phyloP scores from a whole-genome alignment of 2,329 filamentous ascomycete species.

The Phialophora tarda region DNA sequence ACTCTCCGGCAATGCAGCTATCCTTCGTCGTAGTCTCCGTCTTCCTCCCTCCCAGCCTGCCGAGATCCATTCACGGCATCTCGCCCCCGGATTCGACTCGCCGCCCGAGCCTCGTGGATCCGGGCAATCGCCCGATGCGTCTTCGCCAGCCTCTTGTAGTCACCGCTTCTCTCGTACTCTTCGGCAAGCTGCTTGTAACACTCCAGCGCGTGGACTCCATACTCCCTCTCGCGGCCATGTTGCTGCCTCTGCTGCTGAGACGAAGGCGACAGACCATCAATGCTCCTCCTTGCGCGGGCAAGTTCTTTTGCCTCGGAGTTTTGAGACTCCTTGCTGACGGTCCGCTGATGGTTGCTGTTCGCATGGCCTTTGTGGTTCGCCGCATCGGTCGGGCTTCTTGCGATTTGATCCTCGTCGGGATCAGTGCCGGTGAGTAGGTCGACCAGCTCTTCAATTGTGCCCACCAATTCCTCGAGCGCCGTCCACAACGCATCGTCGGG shows the following conservation, averaged over 20 bases:
- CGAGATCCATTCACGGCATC: constrained; percentile 26
- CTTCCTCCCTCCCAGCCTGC: constrained; percentile 22
- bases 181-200: constrained; percentile 87
- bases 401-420: constrained; percentile 56
- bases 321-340: constrained; percentile 28
- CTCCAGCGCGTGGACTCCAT: constrained; percentile 60
- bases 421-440: constrained; percentile 91
- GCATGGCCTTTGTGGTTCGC: constrained; percentile 9
- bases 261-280: constrained; percentile 35
- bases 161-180: constrained; percentile 89
- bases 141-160: constrained; percentile 88
- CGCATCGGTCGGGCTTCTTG: background rate
- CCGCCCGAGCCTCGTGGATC: constrained; percentile 70
- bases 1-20: background rate
- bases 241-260: constrained; percentile 32
- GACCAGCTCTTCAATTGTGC: constrained; percentile 85
- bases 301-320: constrained; percentile 34
- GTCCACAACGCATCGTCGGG: constrained; percentile 75
- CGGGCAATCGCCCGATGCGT: constrained; percentile 89
- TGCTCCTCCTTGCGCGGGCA: constrained; percentile 35
- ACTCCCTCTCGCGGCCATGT: constrained; percentile 35
- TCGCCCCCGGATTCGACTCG: constrained; percentile 27
- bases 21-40: constrained; percentile 32
- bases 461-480: constrained; percentile 78
- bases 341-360: constrained; percentile 9